phyloP scores from a whole-genome alignment of 2,329 filamentous ascomycete species.

The Fusarium sp. region DNA sequence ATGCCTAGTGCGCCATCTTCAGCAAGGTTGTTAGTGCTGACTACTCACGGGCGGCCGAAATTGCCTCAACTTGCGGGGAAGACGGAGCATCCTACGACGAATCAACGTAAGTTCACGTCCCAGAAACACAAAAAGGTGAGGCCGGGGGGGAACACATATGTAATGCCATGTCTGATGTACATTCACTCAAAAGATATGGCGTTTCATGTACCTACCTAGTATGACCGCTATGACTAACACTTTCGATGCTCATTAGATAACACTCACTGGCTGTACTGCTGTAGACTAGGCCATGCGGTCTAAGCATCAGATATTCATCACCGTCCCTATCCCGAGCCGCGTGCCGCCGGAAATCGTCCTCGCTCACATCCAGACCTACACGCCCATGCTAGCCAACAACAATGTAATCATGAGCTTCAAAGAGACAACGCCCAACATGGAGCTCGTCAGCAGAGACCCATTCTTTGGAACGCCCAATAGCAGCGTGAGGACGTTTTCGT shows the following conservation, averaged over 20 bases:
- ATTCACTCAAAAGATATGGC: not conserved
- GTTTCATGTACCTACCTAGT: not conserved
- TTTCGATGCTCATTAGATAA: not conserved
- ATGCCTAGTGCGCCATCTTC: not conserved
- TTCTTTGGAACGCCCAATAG: slow-evolving; percentile 18
- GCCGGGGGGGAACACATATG: not conserved
- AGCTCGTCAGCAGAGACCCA: slow-evolving; percentile 9
- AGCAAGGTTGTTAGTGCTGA: slow-evolving; percentile 4
- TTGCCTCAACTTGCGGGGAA: slow-evolving; percentile 19
- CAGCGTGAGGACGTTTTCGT: slow-evolving; percentile 12
- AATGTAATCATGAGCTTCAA: slow-evolving; percentile 11
- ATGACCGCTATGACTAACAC: slow-evolving; percentile 17
- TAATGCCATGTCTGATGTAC: not conserved
- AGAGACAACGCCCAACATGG: slow-evolving; percentile 7
- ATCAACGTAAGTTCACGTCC: not conserved
- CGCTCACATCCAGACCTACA: slow-evolving; percentile 23
- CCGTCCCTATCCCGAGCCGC: slow-evolving; percentile 20
- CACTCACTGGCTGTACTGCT: not conserved
- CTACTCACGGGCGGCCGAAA: not conserved
- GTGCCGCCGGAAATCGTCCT: slow-evolving; percentile 29
- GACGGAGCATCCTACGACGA: slow-evolving; percentile 5
- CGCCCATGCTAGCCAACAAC: slow-evolving; percentile 17
- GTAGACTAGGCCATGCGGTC: slow-evolving; percentile 25
- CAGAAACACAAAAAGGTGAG: slow-evolving; percentile 2
- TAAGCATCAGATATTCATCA: slow-evolving; percentile 16